A percentile compares a stretch with the other conserved stretches of the same genome.
Conservation (phyloP, 2,329 filamentous ascomycete species). For the Magnaporthiopsis incrustans region DNA sequence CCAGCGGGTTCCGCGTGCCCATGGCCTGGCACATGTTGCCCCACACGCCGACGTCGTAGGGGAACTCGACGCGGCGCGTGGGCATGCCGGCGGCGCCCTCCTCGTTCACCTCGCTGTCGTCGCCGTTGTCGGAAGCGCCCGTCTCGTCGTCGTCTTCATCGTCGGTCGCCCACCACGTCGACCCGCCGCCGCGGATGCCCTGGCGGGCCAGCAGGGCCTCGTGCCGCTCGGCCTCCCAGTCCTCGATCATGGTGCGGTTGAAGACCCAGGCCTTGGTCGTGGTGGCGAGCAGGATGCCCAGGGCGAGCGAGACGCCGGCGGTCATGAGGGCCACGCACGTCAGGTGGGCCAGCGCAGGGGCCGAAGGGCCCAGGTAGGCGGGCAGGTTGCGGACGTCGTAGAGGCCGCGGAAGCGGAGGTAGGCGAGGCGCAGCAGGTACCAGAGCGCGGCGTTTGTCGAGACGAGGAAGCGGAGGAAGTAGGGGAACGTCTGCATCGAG, state of each 20-base stretch:
- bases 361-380: conserved; percentile 63
- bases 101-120: conserved; percentile 22
- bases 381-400: conserved; percentile 62
- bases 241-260: conserved; percentile 75
- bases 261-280: conserved; percentile 53
- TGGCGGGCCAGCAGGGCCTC: conserved; percentile 45
- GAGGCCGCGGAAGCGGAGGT: conserved; percentile 46
- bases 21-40: conserved; percentile 68
- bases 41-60: conserved; percentile 72
- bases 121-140: neutral
- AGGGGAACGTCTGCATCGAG: conserved; percentile 71
- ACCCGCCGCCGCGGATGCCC: conserved; percentile 27
- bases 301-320: conserved; percentile 50
- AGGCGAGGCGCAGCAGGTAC: conserved; percentile 53
- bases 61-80: conserved; percentile 55
- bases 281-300: conserved; percentile 58
- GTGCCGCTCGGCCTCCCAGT: conserved; percentile 64
- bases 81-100: conserved; percentile 34
- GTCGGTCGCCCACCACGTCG: conserved; percentile 30
- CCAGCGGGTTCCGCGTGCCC: conserved; percentile 56
- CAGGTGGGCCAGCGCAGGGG: conserved; percentile 50
- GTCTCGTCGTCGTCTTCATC: conserved; percentile 13
- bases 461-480: conserved; percentile 71
- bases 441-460: conserved; percentile 61
- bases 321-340: conserved; percentile 51